These are phyloP conservation scores for Solanum pimpinellifolium DNA, from an alignment of 257 asterid genomes.

Conservation along the genomic window DNA sequence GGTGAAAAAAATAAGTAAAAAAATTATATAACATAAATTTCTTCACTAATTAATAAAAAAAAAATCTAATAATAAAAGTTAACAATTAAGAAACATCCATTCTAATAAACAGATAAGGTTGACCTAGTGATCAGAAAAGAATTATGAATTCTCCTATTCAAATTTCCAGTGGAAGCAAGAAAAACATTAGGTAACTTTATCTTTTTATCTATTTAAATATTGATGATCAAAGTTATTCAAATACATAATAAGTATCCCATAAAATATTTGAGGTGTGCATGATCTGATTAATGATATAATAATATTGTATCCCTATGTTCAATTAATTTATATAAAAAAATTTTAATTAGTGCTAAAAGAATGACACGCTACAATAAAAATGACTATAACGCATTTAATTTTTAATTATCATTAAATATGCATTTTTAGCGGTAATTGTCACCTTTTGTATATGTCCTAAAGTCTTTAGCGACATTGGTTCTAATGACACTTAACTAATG, in stretches of 20 bases:
- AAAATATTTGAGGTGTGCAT: background rate
- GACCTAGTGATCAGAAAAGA: background rate
- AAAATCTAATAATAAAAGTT: background rate
- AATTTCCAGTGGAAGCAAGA: background rate
- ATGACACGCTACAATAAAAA: no score
- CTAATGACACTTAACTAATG: no score
- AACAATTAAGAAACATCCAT: background rate
- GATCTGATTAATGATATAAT: background rate
- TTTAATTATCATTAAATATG: accelerated
- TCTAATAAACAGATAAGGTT: background rate
- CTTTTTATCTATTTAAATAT: background rate
- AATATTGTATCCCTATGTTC: no score
- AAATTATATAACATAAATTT: background rate
- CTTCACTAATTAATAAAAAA: no score
- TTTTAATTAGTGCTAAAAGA: no score
- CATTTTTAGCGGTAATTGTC: no score
- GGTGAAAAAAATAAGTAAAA: no score
- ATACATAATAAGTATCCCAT: background rate
- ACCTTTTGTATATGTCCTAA: no score
- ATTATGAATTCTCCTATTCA: background rate
- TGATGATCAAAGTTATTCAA: accelerated
- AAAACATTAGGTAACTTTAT: background rate
- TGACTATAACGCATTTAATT: no score
- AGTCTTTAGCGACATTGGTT: no score
- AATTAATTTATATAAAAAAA: no score